Percentiles rank a stretch among this genome's conserved stretches.
Conservation (phyloP, 2,329 filamentous ascomycete genomes). For the Exophiala oligosperma region DNA sequence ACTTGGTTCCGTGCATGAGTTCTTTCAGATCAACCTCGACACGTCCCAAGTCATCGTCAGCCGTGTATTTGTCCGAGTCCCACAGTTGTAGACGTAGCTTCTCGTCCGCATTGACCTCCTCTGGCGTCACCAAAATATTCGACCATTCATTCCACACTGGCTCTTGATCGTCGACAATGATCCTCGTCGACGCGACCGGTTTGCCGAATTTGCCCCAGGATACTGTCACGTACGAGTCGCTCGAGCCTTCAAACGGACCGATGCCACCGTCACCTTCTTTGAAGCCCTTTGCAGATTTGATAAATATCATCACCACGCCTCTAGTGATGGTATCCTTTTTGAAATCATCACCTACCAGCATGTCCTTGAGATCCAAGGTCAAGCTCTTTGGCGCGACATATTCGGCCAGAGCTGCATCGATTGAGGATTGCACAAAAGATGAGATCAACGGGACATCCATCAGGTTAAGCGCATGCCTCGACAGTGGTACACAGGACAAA, state of each 20-base stretch:
- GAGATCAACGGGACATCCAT: conserved; percentile 76
- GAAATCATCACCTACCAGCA: conserved; percentile 75
- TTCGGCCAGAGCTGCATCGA: conserved; percentile 71
- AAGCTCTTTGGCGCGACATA: conserved; percentile 76
- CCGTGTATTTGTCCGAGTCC: conserved; percentile 72
- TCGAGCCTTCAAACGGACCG: conserved; percentile 61
- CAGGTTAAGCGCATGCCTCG: conserved; percentile 67
- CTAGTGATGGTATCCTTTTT: conserved; percentile 70
- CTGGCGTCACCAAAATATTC: conserved; percentile 67
- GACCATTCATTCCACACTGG: conserved; percentile 71
- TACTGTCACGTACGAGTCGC: conserved; percentile 70
- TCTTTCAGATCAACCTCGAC: conserved; percentile 68
- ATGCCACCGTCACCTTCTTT: conserved; percentile 68
- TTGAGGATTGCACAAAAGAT: conserved; percentile 71
- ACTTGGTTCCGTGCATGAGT: conserved; percentile 60
- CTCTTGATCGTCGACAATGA: conserved; percentile 65
- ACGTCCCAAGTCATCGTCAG: conserved; percentile 72
- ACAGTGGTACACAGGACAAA: conserved; percentile 68
- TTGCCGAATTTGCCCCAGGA: conserved; percentile 79
- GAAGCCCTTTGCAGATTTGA: conserved; percentile 68
- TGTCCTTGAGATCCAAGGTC: conserved; percentile 72
- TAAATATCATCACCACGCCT: conserved; percentile 65
- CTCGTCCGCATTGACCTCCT: conserved; percentile 72
- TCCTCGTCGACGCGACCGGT: conserved; percentile 64
- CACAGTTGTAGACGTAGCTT: conserved; percentile 69